Base-by-base conservation (phyloP, 352 stramenopile genomes). In the Phytopythium sindhum region DNA sequence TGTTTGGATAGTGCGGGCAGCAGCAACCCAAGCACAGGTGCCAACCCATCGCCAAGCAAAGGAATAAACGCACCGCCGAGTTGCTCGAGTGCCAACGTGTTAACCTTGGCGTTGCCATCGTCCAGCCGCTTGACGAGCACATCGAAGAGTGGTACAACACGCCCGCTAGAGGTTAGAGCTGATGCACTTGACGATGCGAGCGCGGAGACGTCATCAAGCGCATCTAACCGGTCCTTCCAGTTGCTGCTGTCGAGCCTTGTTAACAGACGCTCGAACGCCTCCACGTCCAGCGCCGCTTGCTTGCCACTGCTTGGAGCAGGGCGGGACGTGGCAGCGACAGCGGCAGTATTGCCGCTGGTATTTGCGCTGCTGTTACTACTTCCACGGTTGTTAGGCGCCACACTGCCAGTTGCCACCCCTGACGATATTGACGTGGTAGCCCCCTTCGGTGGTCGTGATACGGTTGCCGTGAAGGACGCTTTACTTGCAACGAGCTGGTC, bases 141-240 rank as follows among this genome's bases (percentile, higher is more conserved):
- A 64, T 95, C 86, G 51, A 95, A 90, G n/a, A 95, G 67, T 11
- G 63, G 53, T 0, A 88, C 60, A 45, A 91, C 60, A n/a, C 83
- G 79, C 8, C 77, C 70, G 24, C 59, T 86, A n/a, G 80, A 68
- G 2, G 56, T 70, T 9, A 86, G 64, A 2, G 55, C 65, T 0
- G 39, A 17, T 11, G 65, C 65, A 0, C 57, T 23, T 3, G 37
- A 57, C 0, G 54, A 17, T 17, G 23, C 54, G 17, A 60, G 54
- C 8, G 31, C 24, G 29, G 73, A 60, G 10, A 61, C 60, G 15
- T 85, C 75, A 9, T 68, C 66, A 0, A 95, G 61, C 6, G 81
- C 84, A 8, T 92, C 79, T 26, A 85, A 86, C 0, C 86, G 83
- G 50, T 91, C 84, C 69, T 90, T 91, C 86, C 84, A 94, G 61